Percentiles rank a stretch among this genome's conserved stretches.
phyloP scores from a whole-genome alignment of 2,329 filamentous ascomycete genomes.

The Rosellinia necatrix region DNA sequence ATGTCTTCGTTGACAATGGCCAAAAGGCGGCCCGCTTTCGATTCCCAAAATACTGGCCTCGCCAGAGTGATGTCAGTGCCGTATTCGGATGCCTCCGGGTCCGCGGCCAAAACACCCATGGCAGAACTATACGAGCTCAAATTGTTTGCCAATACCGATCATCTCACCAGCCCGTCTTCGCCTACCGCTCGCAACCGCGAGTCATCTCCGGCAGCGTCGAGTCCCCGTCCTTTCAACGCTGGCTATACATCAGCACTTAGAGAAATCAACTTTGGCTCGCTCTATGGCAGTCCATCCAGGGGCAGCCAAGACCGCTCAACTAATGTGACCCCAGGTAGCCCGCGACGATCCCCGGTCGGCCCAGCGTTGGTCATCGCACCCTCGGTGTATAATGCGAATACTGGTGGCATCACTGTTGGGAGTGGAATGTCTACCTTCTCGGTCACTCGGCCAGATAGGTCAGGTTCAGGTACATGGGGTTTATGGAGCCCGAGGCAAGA shows the following conservation, averaged over 20 bases:
- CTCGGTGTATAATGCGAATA: slow-evolving; percentile 37
- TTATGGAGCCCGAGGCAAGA: slow-evolving; percentile 48
- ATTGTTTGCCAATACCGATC: slow-evolving; percentile 75
- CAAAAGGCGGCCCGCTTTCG: slow-evolving; percentile 58
- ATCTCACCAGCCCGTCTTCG: slow-evolving; percentile 55
- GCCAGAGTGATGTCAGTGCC: slow-evolving; percentile 27
- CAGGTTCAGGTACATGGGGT: slow-evolving; percentile 45
- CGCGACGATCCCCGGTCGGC: slow-evolving; percentile 40
- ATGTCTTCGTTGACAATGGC: slow-evolving; percentile 94
- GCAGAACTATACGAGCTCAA: slow-evolving; percentile 74
- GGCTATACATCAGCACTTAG: slow-evolving; percentile 43
- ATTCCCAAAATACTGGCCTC: slow-evolving; percentile 44
- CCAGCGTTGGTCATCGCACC: slow-evolving; percentile 29
- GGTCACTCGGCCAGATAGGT: slow-evolving; percentile 44
- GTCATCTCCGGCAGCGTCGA: slow-evolving; percentile 41
- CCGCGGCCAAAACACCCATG: slow-evolving; percentile 46
- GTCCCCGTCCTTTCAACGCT: slow-evolving; percentile 45
- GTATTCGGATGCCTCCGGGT: slow-evolving; percentile 37
- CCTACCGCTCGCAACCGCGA: slow-evolving; percentile 40
- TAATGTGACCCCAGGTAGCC: slow-evolving; percentile 46
- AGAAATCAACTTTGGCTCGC: slow-evolving; percentile 35
- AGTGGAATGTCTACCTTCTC: slow-evolving; percentile 38
- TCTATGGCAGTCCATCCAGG: slow-evolving; percentile 47
- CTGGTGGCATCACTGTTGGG: slow-evolving; percentile 47
- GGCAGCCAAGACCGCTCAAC: slow-evolving; percentile 53